phyloP scores from a whole-genome alignment of 2,329 filamentous ascomycete species.

The Hirsutella minnesotensis region DNA sequence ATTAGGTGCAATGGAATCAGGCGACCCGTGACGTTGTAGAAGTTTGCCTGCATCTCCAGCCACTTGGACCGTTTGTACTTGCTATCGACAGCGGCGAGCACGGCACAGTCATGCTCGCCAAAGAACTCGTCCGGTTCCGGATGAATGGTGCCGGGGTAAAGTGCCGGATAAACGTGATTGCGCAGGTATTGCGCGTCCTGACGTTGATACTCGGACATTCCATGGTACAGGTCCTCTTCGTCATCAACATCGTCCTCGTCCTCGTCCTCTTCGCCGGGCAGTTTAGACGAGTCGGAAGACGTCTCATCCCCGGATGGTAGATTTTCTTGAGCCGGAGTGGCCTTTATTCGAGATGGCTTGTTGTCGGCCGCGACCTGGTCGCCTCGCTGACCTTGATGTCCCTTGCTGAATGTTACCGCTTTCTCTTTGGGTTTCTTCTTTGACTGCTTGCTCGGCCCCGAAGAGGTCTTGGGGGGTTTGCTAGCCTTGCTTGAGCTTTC shows the following conservation, averaged over 20 bases:
- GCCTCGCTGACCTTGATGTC: slow-evolving; percentile 10
- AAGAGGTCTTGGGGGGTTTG: background rate
- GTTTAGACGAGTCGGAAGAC: slow-evolving; percentile 14
- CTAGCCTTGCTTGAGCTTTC: too few relatives aligned
- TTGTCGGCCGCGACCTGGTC: slow-evolving; percentile 9
- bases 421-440: slow-evolving; percentile 4
- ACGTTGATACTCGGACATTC: slow-evolving; percentile 8
- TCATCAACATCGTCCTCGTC: slow-evolving; percentile 2
- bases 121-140: slow-evolving; percentile 14
- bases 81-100: slow-evolving; percentile 23
- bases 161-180: slow-evolving; percentile 14
- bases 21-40: slow-evolving; percentile 29
- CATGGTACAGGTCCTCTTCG: slow-evolving; percentile 1
- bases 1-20: slow-evolving; percentile 27
- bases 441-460: background rate
- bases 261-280: slow-evolving; percentile 7
- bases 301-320: slow-evolving; percentile 15
- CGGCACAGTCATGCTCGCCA: slow-evolving; percentile 17
- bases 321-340: too few relatives aligned
- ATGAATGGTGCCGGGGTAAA: slow-evolving; percentile 16
- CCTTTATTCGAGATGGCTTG: slow-evolving; percentile 8
- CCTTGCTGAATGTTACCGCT: slow-evolving; percentile 1
- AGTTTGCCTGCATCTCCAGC: slow-evolving; percentile 31
- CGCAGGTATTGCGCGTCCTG: slow-evolving; percentile 18
- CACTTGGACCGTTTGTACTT: slow-evolving; percentile 20